phyloP scores from a whole-genome alignment of 176 grass and related monocot species.

The Thalia dealbata region DNA sequence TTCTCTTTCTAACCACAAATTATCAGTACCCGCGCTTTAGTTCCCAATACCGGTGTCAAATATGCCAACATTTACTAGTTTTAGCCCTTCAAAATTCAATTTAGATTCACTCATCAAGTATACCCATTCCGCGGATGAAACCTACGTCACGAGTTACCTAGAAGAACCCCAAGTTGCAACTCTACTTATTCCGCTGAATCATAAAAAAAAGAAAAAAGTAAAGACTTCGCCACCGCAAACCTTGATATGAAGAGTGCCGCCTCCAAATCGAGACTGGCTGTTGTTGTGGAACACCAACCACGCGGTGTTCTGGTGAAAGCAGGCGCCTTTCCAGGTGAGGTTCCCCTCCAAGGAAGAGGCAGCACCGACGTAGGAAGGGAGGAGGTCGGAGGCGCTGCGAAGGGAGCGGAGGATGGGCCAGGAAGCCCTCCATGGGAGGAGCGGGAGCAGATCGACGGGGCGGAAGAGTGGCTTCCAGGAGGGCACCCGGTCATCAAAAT shows the following conservation, averaged over 20 bases:
- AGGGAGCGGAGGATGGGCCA: neutral
- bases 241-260: slow-evolving; percentile 55
- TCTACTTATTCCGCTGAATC: neutral
- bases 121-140: neutral
- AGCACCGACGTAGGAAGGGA: slow-evolving; percentile 57
- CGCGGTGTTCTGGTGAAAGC: slow-evolving; percentile 68
- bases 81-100: neutral
- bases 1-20: too few species aligned
- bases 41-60: too few species aligned
- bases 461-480: neutral
- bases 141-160: neutral
- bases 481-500: neutral
- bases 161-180: neutral
- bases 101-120: neutral
- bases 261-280: slow-evolving; percentile 38
- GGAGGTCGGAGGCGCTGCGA: slow-evolving; percentile 29
- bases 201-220: neutral
- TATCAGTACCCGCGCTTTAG: too few species aligned
- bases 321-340: slow-evolving; percentile 43
- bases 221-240: slow-evolving; percentile 10
- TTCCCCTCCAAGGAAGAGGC: neutral
- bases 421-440: neutral
- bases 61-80: neutral
- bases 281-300: slow-evolving; percentile 54
- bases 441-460: neutral